Evolutionary conservation across 495 filamentous ascomycete species (phyloP).

Genomic region (Cetradonia linearis): DNA sequence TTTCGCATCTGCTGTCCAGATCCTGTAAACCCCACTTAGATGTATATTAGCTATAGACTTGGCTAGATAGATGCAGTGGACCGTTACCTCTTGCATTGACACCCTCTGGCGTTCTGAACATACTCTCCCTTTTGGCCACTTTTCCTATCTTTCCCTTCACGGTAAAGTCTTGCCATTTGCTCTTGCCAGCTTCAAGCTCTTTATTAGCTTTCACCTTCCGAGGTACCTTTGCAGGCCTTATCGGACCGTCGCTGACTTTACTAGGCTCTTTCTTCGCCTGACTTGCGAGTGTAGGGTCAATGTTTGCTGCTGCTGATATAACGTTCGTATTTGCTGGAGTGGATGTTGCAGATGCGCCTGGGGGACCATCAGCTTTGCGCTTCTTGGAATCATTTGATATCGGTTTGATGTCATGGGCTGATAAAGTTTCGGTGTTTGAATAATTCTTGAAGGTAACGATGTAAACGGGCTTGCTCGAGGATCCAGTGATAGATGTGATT

Average conservation of each 20-base stretch:
- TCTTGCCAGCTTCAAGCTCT: conserved; percentile 81
- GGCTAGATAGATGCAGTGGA: neutral
- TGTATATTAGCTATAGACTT: conserved; percentile 29
- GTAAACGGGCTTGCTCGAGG: conserved; percentile 77
- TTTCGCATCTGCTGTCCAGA: conserved; percentile 92
- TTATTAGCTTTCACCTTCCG: conserved; percentile 85
- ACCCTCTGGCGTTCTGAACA: conserved; percentile 89
- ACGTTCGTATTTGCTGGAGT: conserved; percentile 50
- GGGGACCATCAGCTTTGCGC: conserved; percentile 78
- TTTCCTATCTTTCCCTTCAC: conserved; percentile 70
- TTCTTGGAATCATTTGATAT: conserved; percentile 62
- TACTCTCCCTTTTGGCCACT: conserved; percentile 75
- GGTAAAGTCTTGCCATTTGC: conserved; percentile 88
- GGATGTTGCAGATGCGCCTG: conserved; percentile 42
- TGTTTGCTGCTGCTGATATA: conserved; percentile 78
- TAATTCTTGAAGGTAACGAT: conserved; percentile 91
- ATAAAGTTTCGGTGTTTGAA: conserved; percentile 72
- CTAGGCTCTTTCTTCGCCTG: conserved; percentile 57
- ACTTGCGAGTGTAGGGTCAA: conserved; percentile 68
- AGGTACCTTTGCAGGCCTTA: conserved; percentile 52
- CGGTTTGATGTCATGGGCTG: conserved; percentile 74
- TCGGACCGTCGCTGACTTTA: conserved; percentile 56
- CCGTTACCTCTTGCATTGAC: conserved; percentile 70
- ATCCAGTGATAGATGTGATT: conserved; percentile 89
- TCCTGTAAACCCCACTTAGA: conserved; percentile 83